Percentiles rank a stretch among this genome's conserved stretches.
These are phyloP conservation scores for Penicillium olsonii DNA, from an alignment of 2,329 filamentous ascomycete species.

Conservation along the genomic window DNA sequence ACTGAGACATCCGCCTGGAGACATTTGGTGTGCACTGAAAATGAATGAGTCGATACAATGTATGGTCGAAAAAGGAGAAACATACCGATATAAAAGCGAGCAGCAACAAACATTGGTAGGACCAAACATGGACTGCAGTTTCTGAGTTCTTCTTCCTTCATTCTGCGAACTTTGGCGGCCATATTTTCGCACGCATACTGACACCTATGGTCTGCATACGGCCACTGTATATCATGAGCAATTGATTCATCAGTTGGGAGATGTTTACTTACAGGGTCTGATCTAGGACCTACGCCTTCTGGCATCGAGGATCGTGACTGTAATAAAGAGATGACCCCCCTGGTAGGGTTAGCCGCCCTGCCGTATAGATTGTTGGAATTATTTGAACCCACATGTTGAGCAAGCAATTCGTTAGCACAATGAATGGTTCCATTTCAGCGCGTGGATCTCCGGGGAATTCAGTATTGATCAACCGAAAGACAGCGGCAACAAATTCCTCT, in stretches of 20 bases:
- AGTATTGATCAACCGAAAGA: slow-evolving; percentile 1
- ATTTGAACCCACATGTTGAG: background rate
- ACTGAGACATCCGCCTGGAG: slow-evolving; percentile 1
- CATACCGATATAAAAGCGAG: slow-evolving; percentile 1
- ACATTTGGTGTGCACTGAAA: background rate
- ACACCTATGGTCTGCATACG: background rate
- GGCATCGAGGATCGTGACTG: background rate
- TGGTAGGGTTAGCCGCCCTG: background rate
- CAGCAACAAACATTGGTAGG: background rate
- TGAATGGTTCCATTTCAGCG: slow-evolving; percentile 1
- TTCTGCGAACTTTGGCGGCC: background rate
- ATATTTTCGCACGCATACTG: slow-evolving; percentile 1
- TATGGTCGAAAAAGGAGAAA: too few species aligned
- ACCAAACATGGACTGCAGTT: slow-evolving; percentile 1
- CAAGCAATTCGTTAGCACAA: background rate
- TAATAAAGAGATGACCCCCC: slow-evolving; percentile 1
- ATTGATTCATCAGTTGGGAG: background rate
- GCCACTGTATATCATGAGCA: background rate
- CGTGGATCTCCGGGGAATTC: background rate
- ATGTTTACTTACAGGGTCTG: background rate
- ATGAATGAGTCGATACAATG: too few species aligned
- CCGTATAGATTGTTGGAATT: background rate
- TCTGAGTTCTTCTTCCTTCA: background rate
- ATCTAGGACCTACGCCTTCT: background rate
- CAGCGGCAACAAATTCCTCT: background rate